These are phyloP conservation scores for Solanum chmielewskii DNA, from an alignment of 257 asterid species.

Conservation along the genomic window DNA sequence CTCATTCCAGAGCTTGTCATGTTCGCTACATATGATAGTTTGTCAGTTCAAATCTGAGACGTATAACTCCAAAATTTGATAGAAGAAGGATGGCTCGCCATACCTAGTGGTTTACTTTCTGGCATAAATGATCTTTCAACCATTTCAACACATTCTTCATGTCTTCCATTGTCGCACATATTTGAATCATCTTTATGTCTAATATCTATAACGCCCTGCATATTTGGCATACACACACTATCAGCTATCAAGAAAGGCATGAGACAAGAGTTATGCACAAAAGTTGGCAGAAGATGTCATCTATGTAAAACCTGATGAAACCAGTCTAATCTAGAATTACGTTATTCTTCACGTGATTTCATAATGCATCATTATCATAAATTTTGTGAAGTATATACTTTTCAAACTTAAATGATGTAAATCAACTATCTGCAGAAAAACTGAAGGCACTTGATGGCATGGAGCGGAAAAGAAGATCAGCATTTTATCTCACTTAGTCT, in stretches of 20 bases:
- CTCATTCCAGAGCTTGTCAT: background rate
- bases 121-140: background rate
- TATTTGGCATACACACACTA: slow-evolving; percentile 23
- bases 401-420: background rate
- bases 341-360: background rate
- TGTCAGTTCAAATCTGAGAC: background rate
- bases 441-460: background rate
- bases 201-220: slow-evolving; percentile 8
- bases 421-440: background rate
- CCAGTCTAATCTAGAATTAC: background rate
- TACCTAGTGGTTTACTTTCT: background rate
- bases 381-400: background rate
- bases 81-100: background rate
- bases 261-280: slow-evolving; percentile 67
- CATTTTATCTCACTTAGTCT: background rate
- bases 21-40: background rate
- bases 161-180: slow-evolving; percentile 7
- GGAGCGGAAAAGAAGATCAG: background rate
- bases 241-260: slow-evolving; percentile 39
- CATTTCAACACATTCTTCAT: slow-evolving; percentile 15
- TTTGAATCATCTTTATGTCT: slow-evolving; percentile 16
- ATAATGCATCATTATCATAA: background rate
- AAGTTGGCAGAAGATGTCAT: background rate
- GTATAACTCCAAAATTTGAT: background rate
- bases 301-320: background rate